Conservation (phyloP, 768 basidiomycete genomes). For the Lepiota brunneoincarnata region DNA sequence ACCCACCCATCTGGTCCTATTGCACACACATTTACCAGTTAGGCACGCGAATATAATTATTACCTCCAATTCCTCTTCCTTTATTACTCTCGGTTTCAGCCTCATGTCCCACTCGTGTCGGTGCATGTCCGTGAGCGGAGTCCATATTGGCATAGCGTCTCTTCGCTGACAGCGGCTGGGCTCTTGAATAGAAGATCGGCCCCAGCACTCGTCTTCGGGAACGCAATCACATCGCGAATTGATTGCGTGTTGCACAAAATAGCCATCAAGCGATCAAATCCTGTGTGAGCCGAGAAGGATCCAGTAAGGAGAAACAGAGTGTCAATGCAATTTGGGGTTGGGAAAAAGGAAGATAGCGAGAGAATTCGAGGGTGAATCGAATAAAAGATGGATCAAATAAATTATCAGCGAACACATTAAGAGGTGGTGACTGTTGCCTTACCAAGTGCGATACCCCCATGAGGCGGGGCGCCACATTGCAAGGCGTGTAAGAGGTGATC, state of each 20-base stretch:
- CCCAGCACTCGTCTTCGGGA: slow-evolving; percentile 87
- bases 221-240: slow-evolving; percentile 95
- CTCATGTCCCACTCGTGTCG: background rate
- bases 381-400: background rate
- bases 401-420: slow-evolving; percentile 4
- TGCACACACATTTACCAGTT: background rate
- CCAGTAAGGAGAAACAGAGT: background rate
- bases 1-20: background rate
- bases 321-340: background rate
- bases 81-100: background rate
- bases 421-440: slow-evolving; percentile 19
- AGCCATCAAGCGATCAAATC: slow-evolving; percentile 90
- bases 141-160: slow-evolving; percentile 63
- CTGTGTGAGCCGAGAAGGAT: slow-evolving; percentile 35
- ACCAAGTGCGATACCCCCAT: slow-evolving; percentile 94
- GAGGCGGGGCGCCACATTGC: slow-evolving; percentile 88
- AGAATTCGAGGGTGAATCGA: background rate
- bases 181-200: slow-evolving; percentile 88
- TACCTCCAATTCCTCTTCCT: background rate
- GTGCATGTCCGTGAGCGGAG: slow-evolving; percentile 34
- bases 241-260: slow-evolving; percentile 85
- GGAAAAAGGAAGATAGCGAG: slow-evolving; percentile 11
- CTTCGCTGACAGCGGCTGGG: slow-evolving; percentile 58
- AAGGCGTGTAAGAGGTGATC: slow-evolving; percentile 84
- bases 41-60: background rate